These are phyloP conservation scores for Trichoderma afroharzianum DNA, from an alignment of 2,329 filamentous ascomycete species.

Conservation along the genomic window DNA sequence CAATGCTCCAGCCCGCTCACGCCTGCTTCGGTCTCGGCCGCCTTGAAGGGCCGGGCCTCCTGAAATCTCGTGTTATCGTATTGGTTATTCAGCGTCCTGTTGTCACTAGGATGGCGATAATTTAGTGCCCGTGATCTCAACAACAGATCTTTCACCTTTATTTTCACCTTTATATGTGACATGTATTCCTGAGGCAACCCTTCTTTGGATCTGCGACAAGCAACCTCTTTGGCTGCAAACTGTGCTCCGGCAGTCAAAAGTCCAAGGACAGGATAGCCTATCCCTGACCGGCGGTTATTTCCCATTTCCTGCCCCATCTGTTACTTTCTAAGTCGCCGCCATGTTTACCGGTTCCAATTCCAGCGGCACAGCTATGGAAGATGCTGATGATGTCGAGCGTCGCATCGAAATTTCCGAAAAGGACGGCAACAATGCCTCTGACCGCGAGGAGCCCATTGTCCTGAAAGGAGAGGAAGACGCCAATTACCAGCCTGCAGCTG, in stretches of 20 bases:
- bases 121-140: neutral
- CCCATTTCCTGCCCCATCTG: neutral
- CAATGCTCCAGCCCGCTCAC: neutral
- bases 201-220: neutral
- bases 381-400: neutral
- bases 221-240: neutral
- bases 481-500: neutral
- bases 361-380: slow-evolving; percentile 2
- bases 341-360: slow-evolving; percentile 1
- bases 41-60: slow-evolving; percentile 5
- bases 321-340: neutral
- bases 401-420: neutral
- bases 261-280: neutral
- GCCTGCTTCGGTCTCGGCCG: slow-evolving; percentile 8
- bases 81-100: neutral
- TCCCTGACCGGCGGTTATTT: neutral
- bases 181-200: neutral
- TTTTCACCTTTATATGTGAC: neutral
- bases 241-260: neutral
- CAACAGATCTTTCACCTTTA: neutral
- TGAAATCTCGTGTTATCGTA: neutral
- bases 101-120: neutral
- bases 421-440: neutral
- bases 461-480: neutral
- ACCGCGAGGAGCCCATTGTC: neutral